Base-by-base conservation (phyloP, 257 asterid genomes). In the Capsicum rhomboideum region DNA sequence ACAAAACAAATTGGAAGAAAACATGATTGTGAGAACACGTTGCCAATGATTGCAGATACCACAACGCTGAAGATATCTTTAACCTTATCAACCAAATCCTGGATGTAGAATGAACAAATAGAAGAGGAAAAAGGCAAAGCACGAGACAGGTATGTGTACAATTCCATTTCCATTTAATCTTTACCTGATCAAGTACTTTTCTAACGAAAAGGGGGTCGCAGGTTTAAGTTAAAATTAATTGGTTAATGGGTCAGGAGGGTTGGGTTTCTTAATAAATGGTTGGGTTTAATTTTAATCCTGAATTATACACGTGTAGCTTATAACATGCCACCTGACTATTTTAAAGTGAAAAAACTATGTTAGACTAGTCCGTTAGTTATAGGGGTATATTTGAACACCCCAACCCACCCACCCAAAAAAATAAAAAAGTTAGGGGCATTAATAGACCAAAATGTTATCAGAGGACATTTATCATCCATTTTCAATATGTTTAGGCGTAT, bases 71-170 rank as follows among this genome's bases (percentile, higher is more conserved):
- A 89, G 85, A 90, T 90, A 17, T 88, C 93, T 74, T 86, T 92
- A 89, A 88, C 87, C 88, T 86, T 90, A 54, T 88, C 88, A 55
- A 89, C 90, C 50, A 91, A 26, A 29, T 84, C 83, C 11, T 91
- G 89, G 44, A 90, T 81, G 1, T 90, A 85, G 53, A 92, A 92
- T 68, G 91, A 85, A 61, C 91, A 90, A 71, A 94, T 86, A 28
- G 92, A 79, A 10, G 94, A 85, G 11, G 82, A n/a, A 54, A 18
- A 85, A 61, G 93, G 94, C 72, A 89, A 83, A 86, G 91, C 88
- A 86, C 82, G 95, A 80, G 93, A 91, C 11, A 92, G 92, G 87
- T 91, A 91, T 54, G 97, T 85, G 87, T 93, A 92, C 28, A 93
- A 89, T 90, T 96, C 98, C 98, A 94, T 94, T 31, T 90, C 75